These are phyloP conservation scores for Neopestalotiopsis rosae DNA, from an alignment of 2,329 filamentous ascomycete genomes.

Conservation along the genomic window DNA sequence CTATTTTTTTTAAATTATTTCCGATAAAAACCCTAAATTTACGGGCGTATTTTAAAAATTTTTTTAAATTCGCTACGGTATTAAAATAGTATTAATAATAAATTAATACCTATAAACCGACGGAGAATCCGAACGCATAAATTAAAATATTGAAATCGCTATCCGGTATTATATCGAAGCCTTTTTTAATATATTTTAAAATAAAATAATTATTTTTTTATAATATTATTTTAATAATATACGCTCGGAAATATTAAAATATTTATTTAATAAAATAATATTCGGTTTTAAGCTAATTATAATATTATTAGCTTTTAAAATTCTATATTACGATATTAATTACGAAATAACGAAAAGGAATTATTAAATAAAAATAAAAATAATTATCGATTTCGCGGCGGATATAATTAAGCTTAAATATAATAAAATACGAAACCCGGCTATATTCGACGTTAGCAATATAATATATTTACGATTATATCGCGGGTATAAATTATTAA, in stretches of 20 bases:
- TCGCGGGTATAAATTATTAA: no score
- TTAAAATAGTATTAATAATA: neutral
- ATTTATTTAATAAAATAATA: neutral
- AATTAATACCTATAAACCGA: neutral
- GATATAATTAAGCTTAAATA: no score
- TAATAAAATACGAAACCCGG: no score
- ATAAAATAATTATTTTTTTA: neutral
- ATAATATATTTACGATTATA: no score
- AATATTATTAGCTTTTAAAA: neutral
- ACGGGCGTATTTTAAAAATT: neutral
- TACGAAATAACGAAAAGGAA: neutral
- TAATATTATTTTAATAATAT: conserved; percentile 10
- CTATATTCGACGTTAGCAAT: no score
- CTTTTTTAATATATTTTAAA: neutral
- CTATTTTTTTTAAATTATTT: neutral
- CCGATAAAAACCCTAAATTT: neutral
- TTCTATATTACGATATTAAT: neutral
- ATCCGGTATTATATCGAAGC: neutral
- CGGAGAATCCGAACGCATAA: neutral
- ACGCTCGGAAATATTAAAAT: neutral
- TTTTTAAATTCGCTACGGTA: neutral
- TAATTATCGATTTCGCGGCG: neutral
- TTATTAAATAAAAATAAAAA: neutral
- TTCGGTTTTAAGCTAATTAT: neutral
- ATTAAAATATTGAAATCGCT: neutral